Evolutionary conservation across 2,329 filamentous ascomycete genomes (phyloP).

Genomic region (Beauveria medogensis): DNA sequence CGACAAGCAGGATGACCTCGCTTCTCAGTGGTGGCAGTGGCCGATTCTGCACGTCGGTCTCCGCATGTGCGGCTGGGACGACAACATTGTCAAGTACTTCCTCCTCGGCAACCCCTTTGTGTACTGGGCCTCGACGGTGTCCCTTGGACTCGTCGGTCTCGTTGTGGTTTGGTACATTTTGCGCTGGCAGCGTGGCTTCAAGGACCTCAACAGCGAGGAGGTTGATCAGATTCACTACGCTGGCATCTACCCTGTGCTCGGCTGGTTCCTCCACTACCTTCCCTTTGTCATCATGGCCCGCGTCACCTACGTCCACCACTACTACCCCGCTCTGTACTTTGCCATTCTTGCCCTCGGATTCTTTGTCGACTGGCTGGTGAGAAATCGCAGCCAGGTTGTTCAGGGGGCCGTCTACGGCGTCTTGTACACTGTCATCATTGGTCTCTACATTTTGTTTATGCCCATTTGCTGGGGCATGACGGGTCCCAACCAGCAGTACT

Average conservation of each 20-base stretch:
- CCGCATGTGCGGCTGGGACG: constrained; percentile 98
- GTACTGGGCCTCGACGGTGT: constrained; percentile 87
- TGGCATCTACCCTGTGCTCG: constrained; percentile 81
- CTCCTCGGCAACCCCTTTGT: constrained; percentile 92
- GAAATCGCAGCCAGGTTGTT: constrained; percentile 53
- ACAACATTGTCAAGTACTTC: constrained; percentile 95
- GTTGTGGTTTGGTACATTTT: constrained; percentile 78
- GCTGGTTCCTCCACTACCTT: constrained; percentile 94
- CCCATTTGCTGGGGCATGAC: constrained; percentile 96
- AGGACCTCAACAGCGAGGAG: constrained; percentile 68
- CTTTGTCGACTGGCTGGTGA: constrained; percentile 74
- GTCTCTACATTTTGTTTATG: constrained; percentile 82
- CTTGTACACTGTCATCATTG: constrained; percentile 67
- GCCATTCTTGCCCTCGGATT: constrained; percentile 87
- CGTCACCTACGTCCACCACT: constrained; percentile 98
- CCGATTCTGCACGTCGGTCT: constrained; percentile 90
- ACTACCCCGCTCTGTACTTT: constrained; percentile 97
- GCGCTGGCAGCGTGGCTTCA: constrained; percentile 92
- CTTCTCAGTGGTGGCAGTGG: constrained; percentile 98
- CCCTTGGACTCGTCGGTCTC: constrained; percentile 63
- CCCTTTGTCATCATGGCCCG: constrained; percentile 97
- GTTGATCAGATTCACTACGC: constrained; percentile 94
- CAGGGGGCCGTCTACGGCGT: constrained; percentile 63
- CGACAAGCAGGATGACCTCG: constrained; percentile 97
- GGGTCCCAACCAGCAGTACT: constrained; percentile 74